phyloP scores from a whole-genome alignment of 805 yeast species.

The Ogataea haglerorum region DNA sequence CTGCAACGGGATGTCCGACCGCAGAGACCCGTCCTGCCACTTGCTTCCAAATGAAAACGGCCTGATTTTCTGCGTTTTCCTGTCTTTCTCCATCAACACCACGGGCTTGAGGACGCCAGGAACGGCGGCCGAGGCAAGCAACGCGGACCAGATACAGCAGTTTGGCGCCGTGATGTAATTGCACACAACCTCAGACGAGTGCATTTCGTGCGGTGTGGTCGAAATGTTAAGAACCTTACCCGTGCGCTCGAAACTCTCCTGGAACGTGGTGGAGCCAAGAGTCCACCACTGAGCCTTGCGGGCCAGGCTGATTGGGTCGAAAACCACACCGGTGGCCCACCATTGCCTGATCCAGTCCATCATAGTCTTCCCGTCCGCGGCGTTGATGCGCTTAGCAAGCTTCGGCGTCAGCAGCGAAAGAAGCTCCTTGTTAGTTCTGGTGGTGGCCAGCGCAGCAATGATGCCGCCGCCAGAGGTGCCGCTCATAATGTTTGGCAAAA shows the following conservation, averaged over 20 bases:
- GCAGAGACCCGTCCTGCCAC: slow-evolving; percentile 75
- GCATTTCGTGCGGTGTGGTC: slow-evolving; percentile 79
- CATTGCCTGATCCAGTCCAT: slow-evolving; percentile 59
- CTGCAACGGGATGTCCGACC: slow-evolving; percentile 77
- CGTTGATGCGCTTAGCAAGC: slow-evolving; percentile 60
- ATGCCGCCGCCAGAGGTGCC: slow-evolving; percentile 85
- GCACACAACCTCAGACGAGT: slow-evolving; percentile 75
- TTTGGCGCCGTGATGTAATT: slow-evolving; percentile 75
- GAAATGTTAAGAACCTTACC: slow-evolving; percentile 71
- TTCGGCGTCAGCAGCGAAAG: slow-evolving; percentile 53
- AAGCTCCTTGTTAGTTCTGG: slow-evolving; percentile 67
- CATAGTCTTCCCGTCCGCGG: slow-evolving; percentile 60
- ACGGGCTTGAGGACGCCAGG: slow-evolving; percentile 82
- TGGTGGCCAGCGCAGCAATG: slow-evolving; percentile 68
- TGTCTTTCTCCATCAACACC: slow-evolving; percentile 60
- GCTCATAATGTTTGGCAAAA: slow-evolving; percentile 63
- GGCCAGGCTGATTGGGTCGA: slow-evolving; percentile 76
- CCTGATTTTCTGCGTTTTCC: slow-evolving; percentile 36
- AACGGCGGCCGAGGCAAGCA: slow-evolving; percentile 76
- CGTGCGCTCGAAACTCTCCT: slow-evolving; percentile 64
- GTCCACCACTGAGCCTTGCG: slow-evolving; percentile 66
- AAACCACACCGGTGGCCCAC: slow-evolving; percentile 75
- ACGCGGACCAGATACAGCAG: slow-evolving; percentile 77
- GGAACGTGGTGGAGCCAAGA: slow-evolving; percentile 65
- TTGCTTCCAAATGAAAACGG: slow-evolving; percentile 74